A percentile compares a stretch with the other conserved stretches of the same genome.
phyloP scores from a whole-genome alignment of 2,329 filamentous ascomycete genomes.

The Sarocladiaceae sp. region DNA sequence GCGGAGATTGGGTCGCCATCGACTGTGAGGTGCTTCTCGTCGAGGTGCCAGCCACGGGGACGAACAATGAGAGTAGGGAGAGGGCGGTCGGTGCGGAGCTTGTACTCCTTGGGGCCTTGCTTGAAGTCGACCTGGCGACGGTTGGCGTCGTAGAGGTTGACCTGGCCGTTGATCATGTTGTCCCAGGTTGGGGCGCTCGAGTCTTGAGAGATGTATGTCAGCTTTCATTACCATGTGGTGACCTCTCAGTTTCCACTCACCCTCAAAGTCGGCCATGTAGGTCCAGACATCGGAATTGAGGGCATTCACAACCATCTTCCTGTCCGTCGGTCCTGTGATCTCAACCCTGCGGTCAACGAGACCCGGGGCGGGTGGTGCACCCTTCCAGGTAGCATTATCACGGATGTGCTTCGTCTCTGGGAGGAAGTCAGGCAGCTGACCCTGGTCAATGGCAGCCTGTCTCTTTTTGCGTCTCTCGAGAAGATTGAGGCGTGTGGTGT shows the following conservation, averaged over 20 bases:
- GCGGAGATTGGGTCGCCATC: constrained; percentile 93
- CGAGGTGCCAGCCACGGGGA: constrained; percentile 93
- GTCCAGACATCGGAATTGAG: constrained; percentile 95
- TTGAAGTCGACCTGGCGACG: constrained; percentile 94
- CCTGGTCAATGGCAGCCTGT: constrained; percentile 90
- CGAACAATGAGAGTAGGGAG: constrained; percentile 88
- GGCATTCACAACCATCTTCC: constrained; percentile 99
- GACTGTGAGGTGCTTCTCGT: constrained; percentile 96
- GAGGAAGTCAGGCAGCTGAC: constrained; percentile 84
- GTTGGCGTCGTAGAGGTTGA: constrained; percentile 95
- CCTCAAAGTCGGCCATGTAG: constrained; percentile 99
- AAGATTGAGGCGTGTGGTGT: constrained; percentile 77
- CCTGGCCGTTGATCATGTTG: constrained; percentile 98
- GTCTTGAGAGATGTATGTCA: constrained; percentile 45
- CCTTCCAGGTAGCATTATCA: constrained; percentile 90
- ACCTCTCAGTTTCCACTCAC: constrained; percentile 38
- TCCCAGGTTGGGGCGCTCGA: constrained; percentile 96
- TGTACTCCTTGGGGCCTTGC: constrained; percentile 92
- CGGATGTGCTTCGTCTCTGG: constrained; percentile 94
- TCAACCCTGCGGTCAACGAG: constrained; percentile 90
- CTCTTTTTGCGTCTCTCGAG: constrained; percentile 80
- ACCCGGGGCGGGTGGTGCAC: constrained; percentile 83
- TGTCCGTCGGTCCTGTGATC: constrained; percentile 93
- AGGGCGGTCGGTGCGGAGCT: constrained; percentile 82
- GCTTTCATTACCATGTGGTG: constrained; percentile 6